Conservation (phyloP, 2,329 filamentous ascomycete genomes). For the Penicillium sp. region DNA sequence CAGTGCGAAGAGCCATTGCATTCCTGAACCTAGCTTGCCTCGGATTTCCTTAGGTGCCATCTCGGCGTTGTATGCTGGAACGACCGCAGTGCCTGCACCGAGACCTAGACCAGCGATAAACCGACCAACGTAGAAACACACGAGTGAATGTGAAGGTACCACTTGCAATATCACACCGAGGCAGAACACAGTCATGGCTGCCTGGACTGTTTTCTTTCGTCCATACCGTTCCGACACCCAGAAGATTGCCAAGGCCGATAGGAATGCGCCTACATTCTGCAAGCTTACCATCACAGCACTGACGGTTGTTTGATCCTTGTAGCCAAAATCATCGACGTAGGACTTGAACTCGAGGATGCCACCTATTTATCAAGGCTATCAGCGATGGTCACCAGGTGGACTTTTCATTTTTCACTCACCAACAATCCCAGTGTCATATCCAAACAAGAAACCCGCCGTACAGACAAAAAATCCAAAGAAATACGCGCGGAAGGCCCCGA, state of each 20-base stretch:
- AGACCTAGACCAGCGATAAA: conserved; percentile 49
- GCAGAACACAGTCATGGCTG: conserved; percentile 43
- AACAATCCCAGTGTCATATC: conserved; percentile 36
- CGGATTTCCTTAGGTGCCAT: conserved; percentile 46
- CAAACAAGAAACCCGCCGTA: conserved; percentile 34
- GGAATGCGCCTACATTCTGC: conserved; percentile 53
- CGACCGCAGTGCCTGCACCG: conserved; percentile 44
- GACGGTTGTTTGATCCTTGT: conserved; percentile 43
- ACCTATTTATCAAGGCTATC: conserved; percentile 15
- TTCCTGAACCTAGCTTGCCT: conserved; percentile 38
- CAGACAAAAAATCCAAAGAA: conserved; percentile 27
- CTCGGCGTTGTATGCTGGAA: conserved; percentile 43
- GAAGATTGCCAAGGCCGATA: conserved; percentile 51
- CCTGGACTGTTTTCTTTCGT: conserved; percentile 46
- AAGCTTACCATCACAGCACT: conserved; percentile 50
- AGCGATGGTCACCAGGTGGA: background rate
- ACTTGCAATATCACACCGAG: conserved; percentile 47
- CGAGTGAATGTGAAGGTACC: conserved; percentile 47
- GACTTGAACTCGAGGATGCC: conserved; percentile 47
- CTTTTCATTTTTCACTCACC: conserved; percentile 17
- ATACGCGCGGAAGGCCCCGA: conserved; percentile 23
- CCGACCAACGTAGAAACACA: conserved; percentile 48
- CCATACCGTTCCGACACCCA: conserved; percentile 48
- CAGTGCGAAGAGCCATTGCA: conserved; percentile 39
- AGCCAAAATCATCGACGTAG: conserved; percentile 45